Evolutionary conservation across 192 early-diverging fungal genomes (phyloP).

Genomic region (Coemansia sp.): DNA sequence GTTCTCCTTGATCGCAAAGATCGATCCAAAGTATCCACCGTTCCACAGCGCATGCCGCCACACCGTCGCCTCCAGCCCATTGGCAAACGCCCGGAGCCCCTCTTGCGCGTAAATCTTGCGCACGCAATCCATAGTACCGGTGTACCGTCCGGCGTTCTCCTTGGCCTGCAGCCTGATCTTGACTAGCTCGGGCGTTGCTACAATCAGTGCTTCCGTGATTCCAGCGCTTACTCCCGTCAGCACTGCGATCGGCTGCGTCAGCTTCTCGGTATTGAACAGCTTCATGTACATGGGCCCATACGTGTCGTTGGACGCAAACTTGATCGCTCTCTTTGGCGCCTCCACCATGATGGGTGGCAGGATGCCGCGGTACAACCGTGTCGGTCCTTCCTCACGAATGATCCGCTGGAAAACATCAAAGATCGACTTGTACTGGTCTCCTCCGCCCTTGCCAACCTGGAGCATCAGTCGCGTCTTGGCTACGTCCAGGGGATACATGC

Average conservation of each 20-base stretch:
- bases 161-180: constrained; percentile 97
- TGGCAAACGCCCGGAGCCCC: constrained; percentile 80
- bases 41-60: constrained; percentile 97
- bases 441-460: constrained; percentile 57
- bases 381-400: constrained; percentile 64
- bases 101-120: constrained; percentile 77
- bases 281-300: constrained; percentile 66
- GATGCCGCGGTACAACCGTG: constrained; percentile 86
- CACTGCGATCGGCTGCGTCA: constrained; percentile 72
- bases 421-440: constrained; percentile 60
- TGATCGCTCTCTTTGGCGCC: constrained; percentile 96
- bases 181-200: constrained; percentile 89
- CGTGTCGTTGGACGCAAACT: constrained; percentile 94
- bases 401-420: constrained; percentile 63
- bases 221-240: constrained; percentile 89
- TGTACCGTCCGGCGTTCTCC: constrained; percentile 79
- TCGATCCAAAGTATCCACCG: constrained; percentile 92
- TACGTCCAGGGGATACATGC: constrained; percentile 93
- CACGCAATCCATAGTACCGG: constrained; percentile 74
- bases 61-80: constrained; percentile 89
- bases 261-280: constrained; percentile 68
- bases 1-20: constrained; percentile 62
- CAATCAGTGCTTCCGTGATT: constrained; percentile 85
- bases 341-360: constrained; percentile 95
- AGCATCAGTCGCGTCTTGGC: constrained; percentile 97